A percentile compares a stretch with the other conserved stretches of the same genome.
Conservation (phyloP, 2,329 filamentous ascomycete species). For the Aspergillus udagawae region DNA sequence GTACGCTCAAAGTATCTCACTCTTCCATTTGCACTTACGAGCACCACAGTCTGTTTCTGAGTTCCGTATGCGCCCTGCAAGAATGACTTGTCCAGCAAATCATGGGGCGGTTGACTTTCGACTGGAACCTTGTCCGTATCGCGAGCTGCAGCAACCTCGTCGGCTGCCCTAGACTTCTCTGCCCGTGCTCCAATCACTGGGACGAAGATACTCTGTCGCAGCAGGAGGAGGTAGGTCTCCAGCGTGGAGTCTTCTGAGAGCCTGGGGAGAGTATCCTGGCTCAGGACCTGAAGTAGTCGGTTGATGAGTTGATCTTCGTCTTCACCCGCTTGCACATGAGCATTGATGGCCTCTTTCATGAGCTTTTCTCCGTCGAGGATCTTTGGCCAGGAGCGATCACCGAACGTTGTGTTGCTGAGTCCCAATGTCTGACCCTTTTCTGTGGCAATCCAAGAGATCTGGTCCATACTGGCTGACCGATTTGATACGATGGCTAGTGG, state of each 20-base stretch:
- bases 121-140: constrained; percentile 18
- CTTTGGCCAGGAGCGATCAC: constrained; percentile 59
- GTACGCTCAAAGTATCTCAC: constrained; percentile 62
- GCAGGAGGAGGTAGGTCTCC: constrained; percentile 53
- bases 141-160: constrained; percentile 32
- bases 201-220: constrained; percentile 59
- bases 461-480: constrained; percentile 50
- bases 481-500: constrained; percentile 60
- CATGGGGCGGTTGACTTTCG: constrained; percentile 10
- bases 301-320: constrained; percentile 49
- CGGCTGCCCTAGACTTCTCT: constrained; percentile 31
- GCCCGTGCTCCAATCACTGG: constrained; percentile 51
- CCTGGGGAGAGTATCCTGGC: constrained; percentile 52
- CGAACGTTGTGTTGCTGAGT: constrained; percentile 59
- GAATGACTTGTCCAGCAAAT: constrained; percentile 31
- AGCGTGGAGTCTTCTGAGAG: constrained; percentile 45
- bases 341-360: constrained; percentile 47
- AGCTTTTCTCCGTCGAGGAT: constrained; percentile 55
- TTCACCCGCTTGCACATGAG: constrained; percentile 41
- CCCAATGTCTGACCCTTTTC: constrained; percentile 51
- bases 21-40: constrained; percentile 53
- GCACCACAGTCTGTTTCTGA: constrained; percentile 59
- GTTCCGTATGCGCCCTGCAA: constrained; percentile 57
- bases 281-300: constrained; percentile 51
- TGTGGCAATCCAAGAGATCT: constrained; percentile 50